Percentiles rank a stretch among this genome's conserved stretches.
These are phyloP conservation scores for Termitomyces sp. DNA, from an alignment of 768 basidiomycete genomes.

Conservation along the genomic window DNA sequence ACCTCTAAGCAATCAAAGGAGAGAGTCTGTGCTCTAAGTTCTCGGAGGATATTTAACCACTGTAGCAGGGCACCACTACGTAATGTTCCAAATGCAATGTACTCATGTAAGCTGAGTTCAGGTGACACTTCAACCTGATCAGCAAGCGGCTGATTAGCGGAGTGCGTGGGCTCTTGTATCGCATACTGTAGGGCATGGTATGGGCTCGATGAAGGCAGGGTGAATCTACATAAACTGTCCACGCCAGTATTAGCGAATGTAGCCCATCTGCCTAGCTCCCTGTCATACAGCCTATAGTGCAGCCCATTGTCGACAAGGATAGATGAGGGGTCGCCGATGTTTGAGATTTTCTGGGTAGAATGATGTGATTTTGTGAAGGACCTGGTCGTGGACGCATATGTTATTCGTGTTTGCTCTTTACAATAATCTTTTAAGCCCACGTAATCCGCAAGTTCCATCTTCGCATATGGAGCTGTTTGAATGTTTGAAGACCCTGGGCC, in stretches of 20 bases:
- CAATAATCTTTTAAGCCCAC: neutral
- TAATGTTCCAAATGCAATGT: neutral
- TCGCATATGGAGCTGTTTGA: neutral
- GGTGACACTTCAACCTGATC: neutral
- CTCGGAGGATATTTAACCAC: neutral
- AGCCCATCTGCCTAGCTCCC: slow-evolving; percentile 3
- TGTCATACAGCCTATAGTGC: slow-evolving; percentile 25
- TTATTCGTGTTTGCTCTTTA: neutral
- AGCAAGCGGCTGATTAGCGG: slow-evolving; percentile 33
- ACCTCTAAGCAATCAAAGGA: neutral
- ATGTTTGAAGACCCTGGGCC: too few species aligned
- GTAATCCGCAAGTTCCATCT: neutral
- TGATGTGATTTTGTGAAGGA: slow-evolving; percentile 23
- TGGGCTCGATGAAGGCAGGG: slow-evolving; percentile 18
- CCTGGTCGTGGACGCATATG: neutral
- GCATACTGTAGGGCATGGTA: slow-evolving; percentile 32
- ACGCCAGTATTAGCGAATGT: slow-evolving; percentile 14
- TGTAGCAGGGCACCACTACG: neutral
- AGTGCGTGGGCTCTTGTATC: slow-evolving; percentile 27
- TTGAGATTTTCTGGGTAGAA: slow-evolving; percentile 10
- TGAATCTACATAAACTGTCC: slow-evolving; percentile 20
- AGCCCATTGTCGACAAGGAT: slow-evolving; percentile 24
- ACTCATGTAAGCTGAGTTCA: neutral
- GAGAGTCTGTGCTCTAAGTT: neutral
- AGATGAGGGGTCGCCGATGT: slow-evolving; percentile 7